phyloP scores from a whole-genome alignment of 805 yeast species.

The Spathaspora gorwiae region DNA sequence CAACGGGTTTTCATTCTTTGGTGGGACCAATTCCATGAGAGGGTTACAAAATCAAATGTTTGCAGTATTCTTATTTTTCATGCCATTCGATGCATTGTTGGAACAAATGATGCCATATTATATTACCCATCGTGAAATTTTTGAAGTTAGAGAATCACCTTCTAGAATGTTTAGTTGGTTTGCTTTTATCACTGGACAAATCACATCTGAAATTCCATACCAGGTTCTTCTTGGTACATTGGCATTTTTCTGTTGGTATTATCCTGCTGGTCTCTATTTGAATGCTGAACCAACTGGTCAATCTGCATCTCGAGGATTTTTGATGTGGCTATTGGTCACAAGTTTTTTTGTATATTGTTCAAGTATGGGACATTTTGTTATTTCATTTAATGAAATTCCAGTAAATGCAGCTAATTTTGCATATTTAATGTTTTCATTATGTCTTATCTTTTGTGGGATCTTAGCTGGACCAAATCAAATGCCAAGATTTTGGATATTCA shows the following conservation, averaged over 20 bases:
- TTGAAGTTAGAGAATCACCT: conserved; percentile 41
- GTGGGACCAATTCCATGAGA: conserved; percentile 54
- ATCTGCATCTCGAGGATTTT: conserved; percentile 31
- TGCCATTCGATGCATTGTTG: conserved; percentile 36
- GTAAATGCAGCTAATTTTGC: conserved; percentile 33
- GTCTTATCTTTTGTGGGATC: conserved; percentile 36
- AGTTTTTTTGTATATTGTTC: conserved; percentile 22
- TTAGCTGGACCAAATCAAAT: conserved; percentile 26
- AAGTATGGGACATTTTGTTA: conserved; percentile 26
- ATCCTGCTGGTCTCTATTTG: conserved; percentile 45
- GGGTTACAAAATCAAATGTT: conserved; percentile 64
- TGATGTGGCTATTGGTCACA: conserved; percentile 31
- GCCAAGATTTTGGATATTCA: conserved; percentile 55
- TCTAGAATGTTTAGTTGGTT: conserved; percentile 14
- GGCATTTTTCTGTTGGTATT: conserved; percentile 49
- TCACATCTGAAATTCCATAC: conserved; percentile 45
- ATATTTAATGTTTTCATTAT: conserved; percentile 24
- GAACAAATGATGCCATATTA: conserved; percentile 44
- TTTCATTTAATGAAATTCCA: conserved; percentile 25
- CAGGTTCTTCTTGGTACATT: conserved; percentile 41
- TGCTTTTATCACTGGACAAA: conserved; percentile 41
- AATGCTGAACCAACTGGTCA: conserved; percentile 52
- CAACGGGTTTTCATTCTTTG: conserved; percentile 65
- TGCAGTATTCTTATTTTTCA: conserved; percentile 42
- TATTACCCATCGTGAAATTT: conserved; percentile 37